A percentile compares a stretch with the other conserved stretches of the same genome.
phyloP scores from a whole-genome alignment of 352 stramenopile genomes.

The Phytophthora chlamydospora region DNA sequence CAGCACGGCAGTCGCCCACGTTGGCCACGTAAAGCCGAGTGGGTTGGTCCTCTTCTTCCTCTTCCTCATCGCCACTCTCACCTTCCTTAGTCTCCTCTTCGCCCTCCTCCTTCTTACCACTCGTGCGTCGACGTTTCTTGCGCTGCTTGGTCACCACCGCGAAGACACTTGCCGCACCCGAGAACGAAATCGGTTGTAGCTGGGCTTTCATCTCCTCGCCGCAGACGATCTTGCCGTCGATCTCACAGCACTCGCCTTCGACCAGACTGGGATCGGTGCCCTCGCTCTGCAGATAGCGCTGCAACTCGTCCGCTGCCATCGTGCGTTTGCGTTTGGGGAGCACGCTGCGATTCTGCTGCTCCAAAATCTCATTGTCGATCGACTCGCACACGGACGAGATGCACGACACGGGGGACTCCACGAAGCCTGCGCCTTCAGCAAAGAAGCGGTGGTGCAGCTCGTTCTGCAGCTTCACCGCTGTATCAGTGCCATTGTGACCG shows the following conservation, averaged over 20 bases:
- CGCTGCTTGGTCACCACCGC: conserved; percentile 58
- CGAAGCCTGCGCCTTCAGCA: conserved; percentile 54
- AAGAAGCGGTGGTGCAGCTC: conserved; percentile 84
- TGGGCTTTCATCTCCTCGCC: conserved; percentile 52
- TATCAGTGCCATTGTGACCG: conserved; percentile 86
- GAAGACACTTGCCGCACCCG: conserved; percentile 73
- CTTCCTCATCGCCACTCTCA: not conserved
- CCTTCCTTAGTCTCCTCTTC: conserved; percentile 16
- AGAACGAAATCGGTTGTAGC: conserved; percentile 87
- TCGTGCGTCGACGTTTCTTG: conserved; percentile 37
- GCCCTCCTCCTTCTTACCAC: conserved; percentile 6
- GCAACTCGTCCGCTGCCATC: conserved; percentile 46
- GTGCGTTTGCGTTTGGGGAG: conserved; percentile 70
- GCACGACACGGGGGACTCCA: conserved; percentile 49
- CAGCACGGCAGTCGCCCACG: conserved; percentile 90
- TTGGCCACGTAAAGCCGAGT: conserved; percentile 86
- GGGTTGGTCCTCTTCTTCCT: conserved; percentile 36
- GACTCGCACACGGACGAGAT: conserved; percentile 65
- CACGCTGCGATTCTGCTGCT: conserved; percentile 76
- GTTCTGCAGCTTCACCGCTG: conserved; percentile 75
- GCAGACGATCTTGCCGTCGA: conserved; percentile 42
- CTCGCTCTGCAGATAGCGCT: conserved; percentile 25
- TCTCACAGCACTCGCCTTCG: conserved; percentile 49
- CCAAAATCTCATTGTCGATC: conserved; percentile 79
- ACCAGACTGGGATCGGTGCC: conserved; percentile 22